These are phyloP conservation scores for Roridomyces roridus DNA, from an alignment of 768 basidiomycete species.

Conservation along the genomic window DNA sequence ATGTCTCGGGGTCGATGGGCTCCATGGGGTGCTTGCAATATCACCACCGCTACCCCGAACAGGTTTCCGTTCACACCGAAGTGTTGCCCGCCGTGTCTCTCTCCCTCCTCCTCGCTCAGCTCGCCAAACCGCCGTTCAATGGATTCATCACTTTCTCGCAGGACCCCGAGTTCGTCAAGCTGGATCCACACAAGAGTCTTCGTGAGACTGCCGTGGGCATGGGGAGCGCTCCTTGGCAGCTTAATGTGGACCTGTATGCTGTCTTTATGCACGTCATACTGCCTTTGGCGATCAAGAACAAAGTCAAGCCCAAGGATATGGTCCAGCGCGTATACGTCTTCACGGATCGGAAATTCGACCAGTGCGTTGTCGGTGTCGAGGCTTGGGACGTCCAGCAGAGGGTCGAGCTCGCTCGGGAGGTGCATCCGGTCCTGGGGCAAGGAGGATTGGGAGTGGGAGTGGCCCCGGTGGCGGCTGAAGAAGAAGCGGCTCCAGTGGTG, in stretches of 20 bases:
- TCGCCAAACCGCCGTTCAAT: constrained; percentile 74
- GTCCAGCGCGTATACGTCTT: constrained; percentile 79
- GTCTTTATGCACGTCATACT: constrained; percentile 70
- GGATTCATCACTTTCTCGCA: no score
- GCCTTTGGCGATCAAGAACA: constrained; percentile 60
- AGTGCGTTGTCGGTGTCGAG: no score
- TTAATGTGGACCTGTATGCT: constrained; percentile 68
- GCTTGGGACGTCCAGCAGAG: constrained; percentile 72
- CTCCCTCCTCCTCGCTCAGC: constrained; percentile 66
- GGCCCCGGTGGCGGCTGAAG: no score
- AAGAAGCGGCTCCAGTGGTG: no score
- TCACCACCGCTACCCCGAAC: no score
- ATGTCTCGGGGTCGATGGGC: constrained; percentile 83
- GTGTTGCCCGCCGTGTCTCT: constrained; percentile 69
- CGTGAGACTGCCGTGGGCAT: constrained; percentile 45
- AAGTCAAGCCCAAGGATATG: constrained; percentile 70
- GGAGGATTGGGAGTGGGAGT: no score
- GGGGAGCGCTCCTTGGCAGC: constrained; percentile 45
- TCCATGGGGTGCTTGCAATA: constrained; percentile 12
- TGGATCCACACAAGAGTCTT: constrained; percentile 52
- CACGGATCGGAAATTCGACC: constrained; percentile 83
- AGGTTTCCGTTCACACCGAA: no score
- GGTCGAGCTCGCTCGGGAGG: no score
- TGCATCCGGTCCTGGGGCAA: no score
- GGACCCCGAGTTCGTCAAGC: constrained; percentile 50